Percentiles rank a stretch among this genome's conserved stretches.
Evolutionary conservation across 148 eudicot species (phyloP).

Genomic region (Limonium bicolor): DNA sequence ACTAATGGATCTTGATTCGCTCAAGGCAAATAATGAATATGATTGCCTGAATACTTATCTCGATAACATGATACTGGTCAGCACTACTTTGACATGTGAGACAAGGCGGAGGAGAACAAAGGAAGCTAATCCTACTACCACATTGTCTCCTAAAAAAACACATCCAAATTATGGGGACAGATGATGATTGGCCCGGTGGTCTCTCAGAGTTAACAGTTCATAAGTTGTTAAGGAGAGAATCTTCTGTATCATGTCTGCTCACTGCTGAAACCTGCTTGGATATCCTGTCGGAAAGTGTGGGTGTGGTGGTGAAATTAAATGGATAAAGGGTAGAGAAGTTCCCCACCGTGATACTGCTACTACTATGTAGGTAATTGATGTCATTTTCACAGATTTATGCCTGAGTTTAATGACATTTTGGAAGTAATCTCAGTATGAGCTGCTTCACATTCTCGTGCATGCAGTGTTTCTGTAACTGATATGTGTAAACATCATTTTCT

Average conservation of each 20-base stretch:
- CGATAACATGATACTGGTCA: constrained; percentile 19
- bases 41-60: constrained; percentile 21
- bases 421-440: too few relatives aligned
- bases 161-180: constrained; percentile 6
- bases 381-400: background rate
- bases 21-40: constrained; percentile 7
- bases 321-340: constrained; percentile 6
- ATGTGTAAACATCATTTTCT: too few relatives aligned
- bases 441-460: too few relatives aligned
- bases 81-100: too few relatives aligned
- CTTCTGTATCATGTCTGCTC: constrained; percentile 21
- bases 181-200: constrained; percentile 6
- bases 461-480: too few relatives aligned
- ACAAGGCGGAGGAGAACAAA: too few relatives aligned
- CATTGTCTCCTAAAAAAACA: too few relatives aligned
- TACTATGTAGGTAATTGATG: constrained; percentile 18
- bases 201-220: constrained; percentile 15
- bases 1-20: constrained; percentile 33
- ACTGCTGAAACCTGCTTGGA: constrained; percentile 22
- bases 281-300: constrained; percentile 11
- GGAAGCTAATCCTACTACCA: too few relatives aligned
- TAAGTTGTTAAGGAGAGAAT: constrained; percentile 26
- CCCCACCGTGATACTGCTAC: constrained; percentile 3
- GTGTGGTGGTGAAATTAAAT: constrained; percentile 5
- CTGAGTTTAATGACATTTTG: background rate